Evolutionary conservation across 2,329 filamentous ascomycete species (phyloP), one percentile per base, ranked within the genome.

Genomic region (Aquanectria penicillioides): DNA sequence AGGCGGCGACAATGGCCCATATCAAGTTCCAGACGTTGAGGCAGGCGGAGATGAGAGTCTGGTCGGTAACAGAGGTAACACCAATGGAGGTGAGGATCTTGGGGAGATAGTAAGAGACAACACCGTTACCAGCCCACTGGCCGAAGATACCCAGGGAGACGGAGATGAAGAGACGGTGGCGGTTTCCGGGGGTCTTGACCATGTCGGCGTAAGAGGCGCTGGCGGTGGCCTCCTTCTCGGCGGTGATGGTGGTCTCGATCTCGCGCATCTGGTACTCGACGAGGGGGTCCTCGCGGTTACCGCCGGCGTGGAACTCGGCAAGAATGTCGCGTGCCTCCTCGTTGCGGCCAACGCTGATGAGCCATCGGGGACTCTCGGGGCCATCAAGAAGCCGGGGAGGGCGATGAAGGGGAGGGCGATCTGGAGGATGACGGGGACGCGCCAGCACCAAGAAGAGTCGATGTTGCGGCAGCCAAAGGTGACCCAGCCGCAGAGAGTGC

Each of bases 21-120:
- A 63, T 31, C 28, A 77, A 74, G 62, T 77, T 78, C 69, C 72
- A 80, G 10, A 78, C 71, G 38, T 79, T 78, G 11, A 79, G 65
- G 48, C 66, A 54, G n/a, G 74, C 78, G 43, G 78, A 80, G 64
- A 81, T 80, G 31, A 75, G 64, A 28, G 73, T 73, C 67, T 76
- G 75, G 5, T 74, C 74, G 41, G 74, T 70, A 10, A 72, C 74
- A 29, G 73, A 69, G 13, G 68, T 74, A 9, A 80, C 74, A 0
- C 77, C 77, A 9, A 78, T 66, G 5, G 73, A 74, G 10, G 73
- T 63, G 6, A 79, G 65, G 64, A 79, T 76, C 0, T 74, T 67
- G 3, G 75, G 73, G 5, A 79, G 69, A 52, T 78, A 78, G 56
- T 78, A 79, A 1, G 71, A 73, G 3, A 76, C 69, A 20, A 74